phyloP scores from a whole-genome alignment of 805 yeast species.

The Ogataea philodendri region DNA sequence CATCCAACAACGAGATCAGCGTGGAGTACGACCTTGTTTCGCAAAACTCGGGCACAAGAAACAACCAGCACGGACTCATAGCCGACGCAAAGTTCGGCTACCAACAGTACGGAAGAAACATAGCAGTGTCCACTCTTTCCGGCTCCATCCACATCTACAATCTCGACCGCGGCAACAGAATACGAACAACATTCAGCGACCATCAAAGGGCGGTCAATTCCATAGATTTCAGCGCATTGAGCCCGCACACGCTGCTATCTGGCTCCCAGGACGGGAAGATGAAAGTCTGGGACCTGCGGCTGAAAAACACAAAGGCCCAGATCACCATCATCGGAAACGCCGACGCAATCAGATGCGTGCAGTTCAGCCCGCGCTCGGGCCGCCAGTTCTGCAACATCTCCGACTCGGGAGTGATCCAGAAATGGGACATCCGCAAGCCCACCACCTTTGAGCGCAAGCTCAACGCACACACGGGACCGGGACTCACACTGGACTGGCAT shows the following conservation, averaged over 20 bases:
- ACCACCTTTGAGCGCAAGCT: conserved; percentile 61
- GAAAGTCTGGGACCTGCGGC: conserved; percentile 70
- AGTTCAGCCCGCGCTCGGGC: conserved; percentile 50
- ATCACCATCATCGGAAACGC: conserved; percentile 57
- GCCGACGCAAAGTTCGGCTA: conserved; percentile 45
- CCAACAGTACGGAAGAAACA: conserved; percentile 36
- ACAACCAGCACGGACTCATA: conserved; percentile 38
- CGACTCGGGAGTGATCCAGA: conserved; percentile 84
- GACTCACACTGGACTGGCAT: conserved; percentile 84
- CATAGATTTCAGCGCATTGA: conserved; percentile 39
- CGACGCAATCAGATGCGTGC: conserved; percentile 65
- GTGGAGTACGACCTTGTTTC: conserved; percentile 37
- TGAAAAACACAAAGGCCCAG: conserved; percentile 44
- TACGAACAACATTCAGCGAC: conserved; percentile 36
- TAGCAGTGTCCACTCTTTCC: conserved; percentile 46
- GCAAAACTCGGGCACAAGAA: conserved; percentile 29
- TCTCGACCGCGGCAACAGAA: conserved; percentile 30
- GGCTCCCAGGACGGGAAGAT: conserved; percentile 83
- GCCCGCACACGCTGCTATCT: conserved; percentile 43
- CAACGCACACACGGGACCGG: conserved; percentile 91
- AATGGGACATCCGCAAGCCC: conserved; percentile 81
- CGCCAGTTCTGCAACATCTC: conserved; percentile 72
- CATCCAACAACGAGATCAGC: conserved; percentile 33
- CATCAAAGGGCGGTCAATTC: conserved; percentile 48
- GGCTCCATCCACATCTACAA: conserved; percentile 43